Base-by-base conservation (phyloP, 352 stramenopile species). In the Globisporangium emineosum region DNA sequence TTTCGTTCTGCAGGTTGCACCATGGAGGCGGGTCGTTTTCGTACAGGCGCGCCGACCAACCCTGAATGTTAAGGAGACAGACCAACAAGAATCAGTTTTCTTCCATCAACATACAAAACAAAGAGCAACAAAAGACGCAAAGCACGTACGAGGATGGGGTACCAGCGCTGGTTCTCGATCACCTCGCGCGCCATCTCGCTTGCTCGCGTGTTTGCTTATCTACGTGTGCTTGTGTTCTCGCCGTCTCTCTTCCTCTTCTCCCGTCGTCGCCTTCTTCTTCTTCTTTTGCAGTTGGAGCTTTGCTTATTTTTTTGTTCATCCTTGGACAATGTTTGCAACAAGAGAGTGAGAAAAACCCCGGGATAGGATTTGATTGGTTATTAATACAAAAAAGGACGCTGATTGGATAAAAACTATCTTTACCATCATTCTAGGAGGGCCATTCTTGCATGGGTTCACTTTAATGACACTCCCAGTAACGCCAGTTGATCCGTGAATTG, bases 121-220 rank as follows among this genome's bases (percentile, higher is more conserved):
- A 21, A 64, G 19, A 17, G 17, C 17, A 35, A 15, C 42, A 52
- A 37, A 33, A n/a, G 37, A 4, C 13, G 40, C 17, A 52, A 43
- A 55, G 29, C 29, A 65, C 77, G 64, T 75, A 95, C 86, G 55
- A 90, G 64, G 8, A 95, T 77, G 17, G 86, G 70, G 51, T 89
- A 93, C 86, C 86, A 95, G 29, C 86, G 83, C 69, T 95, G 86
- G 68, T 95, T 95, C 74, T 95, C 86, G 63, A 95, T 87, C 66
- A 95, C 75, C 66, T 95, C 86, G 19, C 71, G 57, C 54, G 69
- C 68, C 78, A 82, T 82, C 42, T 32, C 25, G 27, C 49, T 17
- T 21, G 52, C 19, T 27, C 27, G 19, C 1, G 62, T 17, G 19
- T 57, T 13, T 5, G 19, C 53, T 45, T 35, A n/a, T 19, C 17